Conservation (phyloP, 768 basidiomycete genomes). For the Lenzites betulinus region DNA sequence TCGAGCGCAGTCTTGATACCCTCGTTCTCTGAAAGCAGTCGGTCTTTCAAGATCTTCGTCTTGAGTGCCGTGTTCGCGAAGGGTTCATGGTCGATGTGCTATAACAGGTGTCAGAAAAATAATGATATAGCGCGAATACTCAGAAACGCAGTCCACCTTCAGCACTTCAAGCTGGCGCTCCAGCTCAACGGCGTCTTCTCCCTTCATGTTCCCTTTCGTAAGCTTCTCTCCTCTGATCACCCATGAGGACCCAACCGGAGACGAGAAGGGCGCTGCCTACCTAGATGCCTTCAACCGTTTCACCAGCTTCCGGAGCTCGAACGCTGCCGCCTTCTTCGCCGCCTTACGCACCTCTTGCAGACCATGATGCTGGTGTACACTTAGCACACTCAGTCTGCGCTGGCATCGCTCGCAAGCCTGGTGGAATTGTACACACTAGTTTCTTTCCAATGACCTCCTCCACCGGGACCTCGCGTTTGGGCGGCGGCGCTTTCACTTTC, state of each 20-base stretch:
- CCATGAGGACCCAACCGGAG: neutral
- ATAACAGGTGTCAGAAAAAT: neutral
- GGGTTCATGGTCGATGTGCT: constrained; percentile 51
- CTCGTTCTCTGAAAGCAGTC: constrained; percentile 51
- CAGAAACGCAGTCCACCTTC: constrained; percentile 67
- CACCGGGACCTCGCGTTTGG: constrained; percentile 8
- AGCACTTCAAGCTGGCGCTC: constrained; percentile 62
- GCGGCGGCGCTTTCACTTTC: constrained; percentile 48
- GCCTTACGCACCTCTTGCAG: constrained; percentile 72
- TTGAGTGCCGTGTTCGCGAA: constrained; percentile 67
- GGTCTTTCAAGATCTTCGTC: constrained; percentile 76
- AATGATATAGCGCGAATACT: constrained; percentile 2
- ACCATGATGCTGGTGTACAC: constrained; percentile 62
- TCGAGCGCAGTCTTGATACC: constrained; percentile 47
- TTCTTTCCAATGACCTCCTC: constrained; percentile 17
- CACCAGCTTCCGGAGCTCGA: constrained; percentile 81
- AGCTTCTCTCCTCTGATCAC: constrained; percentile 32
- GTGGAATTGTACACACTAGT: constrained; percentile 6
- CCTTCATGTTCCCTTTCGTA: constrained; percentile 32
- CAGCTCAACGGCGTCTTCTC: constrained; percentile 46
- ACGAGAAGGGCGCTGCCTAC: constrained; percentile 38
- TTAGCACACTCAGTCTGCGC: constrained; percentile 8
- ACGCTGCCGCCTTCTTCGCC: constrained; percentile 77
- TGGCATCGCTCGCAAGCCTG: neutral
- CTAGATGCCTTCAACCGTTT: constrained; percentile 76